Percentiles rank a stretch among this genome's conserved stretches.
Evolutionary conservation across 2,329 filamentous ascomycete genomes (phyloP).

Genomic region (Ascochyta clinopodiicola): DNA sequence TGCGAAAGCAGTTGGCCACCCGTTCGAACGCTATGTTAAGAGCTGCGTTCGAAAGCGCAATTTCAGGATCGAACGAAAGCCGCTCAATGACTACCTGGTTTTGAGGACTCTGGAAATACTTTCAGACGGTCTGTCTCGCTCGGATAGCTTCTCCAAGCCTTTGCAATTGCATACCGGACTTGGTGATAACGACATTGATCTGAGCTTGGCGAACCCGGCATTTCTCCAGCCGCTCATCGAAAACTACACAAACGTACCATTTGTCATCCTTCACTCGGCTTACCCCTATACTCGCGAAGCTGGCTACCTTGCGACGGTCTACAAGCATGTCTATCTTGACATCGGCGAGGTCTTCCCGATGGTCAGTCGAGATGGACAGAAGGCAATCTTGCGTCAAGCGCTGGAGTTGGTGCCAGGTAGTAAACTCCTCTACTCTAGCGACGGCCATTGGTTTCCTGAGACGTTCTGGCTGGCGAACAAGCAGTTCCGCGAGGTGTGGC

Average conservation of each 20-base stretch:
- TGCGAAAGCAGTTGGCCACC: slow-evolving; percentile 40
- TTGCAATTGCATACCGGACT: slow-evolving; percentile 85
- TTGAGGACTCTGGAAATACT: slow-evolving; percentile 68
- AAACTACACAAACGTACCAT: slow-evolving; percentile 70
- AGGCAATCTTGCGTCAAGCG: slow-evolving; percentile 71
- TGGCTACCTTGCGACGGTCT: slow-evolving; percentile 78
- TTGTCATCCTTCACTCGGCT: slow-evolving; percentile 79
- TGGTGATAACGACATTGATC: slow-evolving; percentile 77
- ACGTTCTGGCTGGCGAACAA: slow-evolving; percentile 75
- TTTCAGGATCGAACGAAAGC: slow-evolving; percentile 65
- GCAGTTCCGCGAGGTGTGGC: slow-evolving; percentile 74
- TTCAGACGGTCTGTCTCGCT: slow-evolving; percentile 43
- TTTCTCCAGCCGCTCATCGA: slow-evolving; percentile 77
- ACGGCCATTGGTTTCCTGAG: slow-evolving; percentile 80
- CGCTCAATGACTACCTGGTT: slow-evolving; percentile 74
- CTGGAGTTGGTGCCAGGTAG: slow-evolving; percentile 76
- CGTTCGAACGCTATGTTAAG: slow-evolving; percentile 53
- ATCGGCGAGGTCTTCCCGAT: slow-evolving; percentile 84
- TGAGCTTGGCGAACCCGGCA: slow-evolving; percentile 74
- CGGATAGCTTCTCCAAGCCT: slow-evolving; percentile 65
- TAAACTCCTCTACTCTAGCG: slow-evolving; percentile 81
- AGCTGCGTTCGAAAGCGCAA: slow-evolving; percentile 47
- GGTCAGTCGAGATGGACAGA: slow-evolving; percentile 77
- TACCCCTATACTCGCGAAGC: slow-evolving; percentile 83
- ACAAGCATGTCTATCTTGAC: slow-evolving; percentile 81